These are phyloP conservation scores for Fraxinus paxiana DNA, from an alignment of 305 asterid genomes.

Conservation along the genomic window DNA sequence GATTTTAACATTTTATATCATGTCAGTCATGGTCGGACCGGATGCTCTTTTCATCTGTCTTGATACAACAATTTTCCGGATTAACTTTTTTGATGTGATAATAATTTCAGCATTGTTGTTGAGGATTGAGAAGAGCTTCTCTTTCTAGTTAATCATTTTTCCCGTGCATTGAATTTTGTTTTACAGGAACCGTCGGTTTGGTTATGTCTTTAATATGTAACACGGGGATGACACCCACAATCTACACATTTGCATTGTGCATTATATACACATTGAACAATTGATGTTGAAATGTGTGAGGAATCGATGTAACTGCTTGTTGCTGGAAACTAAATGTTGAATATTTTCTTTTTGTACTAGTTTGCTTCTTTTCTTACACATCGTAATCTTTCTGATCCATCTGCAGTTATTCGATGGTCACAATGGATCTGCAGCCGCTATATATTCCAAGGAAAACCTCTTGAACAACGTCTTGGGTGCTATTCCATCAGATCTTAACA, in stretches of 20 bases:
- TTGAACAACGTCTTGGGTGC: constrained; percentile 73
- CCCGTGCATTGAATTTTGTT: neutral
- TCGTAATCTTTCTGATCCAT: constrained; percentile 7
- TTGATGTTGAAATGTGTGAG: neutral
- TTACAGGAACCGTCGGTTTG: neutral
- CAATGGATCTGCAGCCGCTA: constrained; percentile 94
- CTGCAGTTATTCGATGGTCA: constrained; percentile 92
- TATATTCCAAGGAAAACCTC: constrained; percentile 81
- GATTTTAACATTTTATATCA: constrained; percentile 16
- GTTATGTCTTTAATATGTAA: neutral
- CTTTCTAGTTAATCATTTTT: neutral
- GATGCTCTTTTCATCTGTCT: neutral
- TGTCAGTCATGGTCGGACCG: neutral
- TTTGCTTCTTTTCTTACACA: constrained; percentile 13
- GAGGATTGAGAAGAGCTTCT: neutral
- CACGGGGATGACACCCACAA: neutral
- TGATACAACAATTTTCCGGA: neutral
- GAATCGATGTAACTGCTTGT: neutral
- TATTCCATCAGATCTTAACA: constrained; percentile 74
- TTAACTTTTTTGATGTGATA: too few relatives aligned
- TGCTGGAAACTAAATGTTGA: neutral
- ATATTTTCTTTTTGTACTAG: neutral
- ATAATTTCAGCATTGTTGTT: neutral
- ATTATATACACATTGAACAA: neutral
- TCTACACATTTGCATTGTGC: neutral